These are phyloP conservation scores for Larix kaempferi DNA, from an alignment of 75 land plant genomes.

Conservation along the genomic window DNA sequence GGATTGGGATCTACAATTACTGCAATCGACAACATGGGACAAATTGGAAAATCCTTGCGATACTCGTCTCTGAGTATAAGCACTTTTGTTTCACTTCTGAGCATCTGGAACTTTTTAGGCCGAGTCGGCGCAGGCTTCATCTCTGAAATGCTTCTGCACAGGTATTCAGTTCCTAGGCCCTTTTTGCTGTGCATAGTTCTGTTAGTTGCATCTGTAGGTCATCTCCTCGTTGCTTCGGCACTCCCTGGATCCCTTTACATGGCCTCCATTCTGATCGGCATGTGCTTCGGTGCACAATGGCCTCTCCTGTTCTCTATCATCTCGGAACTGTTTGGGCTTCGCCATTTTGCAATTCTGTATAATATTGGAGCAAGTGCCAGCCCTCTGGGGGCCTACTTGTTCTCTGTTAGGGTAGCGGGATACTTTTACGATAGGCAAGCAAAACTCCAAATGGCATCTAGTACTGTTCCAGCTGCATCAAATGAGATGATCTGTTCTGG, in stretches of 20 bases:
- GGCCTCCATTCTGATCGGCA: conserved; percentile 29
- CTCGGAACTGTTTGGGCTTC: conserved; percentile 40
- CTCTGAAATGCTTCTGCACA: conserved; percentile 28
- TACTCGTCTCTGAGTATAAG: conserved; percentile 12
- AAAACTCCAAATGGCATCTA: neutral
- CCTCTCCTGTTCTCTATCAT: conserved; percentile 29
- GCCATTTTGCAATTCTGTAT: conserved; percentile 24
- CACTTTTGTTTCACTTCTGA: conserved; percentile 31
- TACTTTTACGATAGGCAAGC: conserved; percentile 22
- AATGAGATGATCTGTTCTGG: conserved; percentile 40
- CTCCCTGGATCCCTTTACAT: conserved; percentile 25
- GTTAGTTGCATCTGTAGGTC: conserved; percentile 18
- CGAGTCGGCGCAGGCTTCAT: conserved; percentile 26
- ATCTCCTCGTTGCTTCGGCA: conserved; percentile 17
- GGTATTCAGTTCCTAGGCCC: conserved; percentile 17
- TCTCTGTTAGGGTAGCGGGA: conserved; percentile 21
- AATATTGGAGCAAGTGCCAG: conserved; percentile 12
- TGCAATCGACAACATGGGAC: conserved; percentile 41
- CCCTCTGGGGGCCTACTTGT: conserved; percentile 17
- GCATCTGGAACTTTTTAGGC: conserved; percentile 46
- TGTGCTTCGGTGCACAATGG: conserved; percentile 42
- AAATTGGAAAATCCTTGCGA: conserved; percentile 33
- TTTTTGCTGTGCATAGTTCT: conserved; percentile 15
- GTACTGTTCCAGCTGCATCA: neutral
- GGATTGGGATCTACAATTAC: conserved; percentile 35